Evolutionary conservation across 1,139 yeast genomes (phyloP).

Genomic region (Hansenula sp.): DNA sequence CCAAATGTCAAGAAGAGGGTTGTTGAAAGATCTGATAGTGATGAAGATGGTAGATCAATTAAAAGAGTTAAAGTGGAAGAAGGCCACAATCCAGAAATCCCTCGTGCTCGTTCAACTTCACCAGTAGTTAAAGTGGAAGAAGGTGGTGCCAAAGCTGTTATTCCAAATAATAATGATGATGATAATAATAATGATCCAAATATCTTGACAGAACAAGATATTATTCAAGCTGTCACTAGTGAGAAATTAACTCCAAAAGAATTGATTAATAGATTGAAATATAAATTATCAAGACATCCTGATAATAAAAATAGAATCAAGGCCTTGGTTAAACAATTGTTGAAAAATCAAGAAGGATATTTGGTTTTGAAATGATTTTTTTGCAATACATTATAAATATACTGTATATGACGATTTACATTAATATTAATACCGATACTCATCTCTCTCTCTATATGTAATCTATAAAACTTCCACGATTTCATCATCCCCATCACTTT

Average conservation of each 20-base stretch:
- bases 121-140: conserved; percentile 17
- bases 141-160: conserved; percentile 8
- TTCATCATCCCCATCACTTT: conserved; percentile 12
- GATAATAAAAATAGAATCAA: conserved; percentile 70
- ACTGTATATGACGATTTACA: no score
- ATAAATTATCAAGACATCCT: conserved; percentile 64
- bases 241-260: conserved; percentile 62
- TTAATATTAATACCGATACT: no score
- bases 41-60: conserved; percentile 25
- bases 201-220: conserved; percentile 65
- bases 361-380: conserved; percentile 53
- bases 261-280: conserved; percentile 56
- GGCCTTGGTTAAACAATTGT: conserved; percentile 62
- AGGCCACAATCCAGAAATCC: conserved; percentile 27
- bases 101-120: conserved; percentile 8
- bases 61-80: conserved; percentile 41
- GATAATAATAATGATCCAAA: conserved; percentile 29
- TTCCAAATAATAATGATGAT: conserved; percentile 26
- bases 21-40: conserved; percentile 15
- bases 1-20: conserved; percentile 53
- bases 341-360: conserved; percentile 63
- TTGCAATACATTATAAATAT: no score
- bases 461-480: conserved; percentile 29
- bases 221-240: conserved; percentile 56
- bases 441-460: no score